Evolutionary conservation across 2,329 filamentous ascomycete species (phyloP), one percentile per base, ranked within the genome.

Genomic region (Ceratocystis cubensis): DNA sequence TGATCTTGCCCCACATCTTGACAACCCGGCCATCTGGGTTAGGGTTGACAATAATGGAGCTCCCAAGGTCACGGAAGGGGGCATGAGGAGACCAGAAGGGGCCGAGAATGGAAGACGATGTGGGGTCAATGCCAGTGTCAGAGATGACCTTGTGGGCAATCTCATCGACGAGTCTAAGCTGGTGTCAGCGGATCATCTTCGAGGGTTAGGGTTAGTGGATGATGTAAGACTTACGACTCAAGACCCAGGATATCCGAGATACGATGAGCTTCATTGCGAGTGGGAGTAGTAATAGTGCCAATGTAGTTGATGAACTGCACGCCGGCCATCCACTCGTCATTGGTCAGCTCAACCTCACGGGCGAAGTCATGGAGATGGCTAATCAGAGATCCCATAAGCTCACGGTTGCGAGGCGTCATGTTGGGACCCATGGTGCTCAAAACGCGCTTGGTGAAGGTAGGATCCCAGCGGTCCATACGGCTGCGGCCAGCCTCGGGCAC

Each of bases 61-160:
- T 81, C 70, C 87, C 87, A 70, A 84, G 80, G 46, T 84, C 79
- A 59, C 87, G 84, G 82, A 88, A 89, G 41, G 88, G 87, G 1
- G 88, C 85, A 71, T 89, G 81, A 71, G 87, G 87, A 10, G 84
- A 87, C 87, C 87, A 91, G 81, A 91, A 90, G 70, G 88, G 88
- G 1, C 88, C 88, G 68, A 91, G 84, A 72, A 91, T 91, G 68
- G 87, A 82, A 69, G 86, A 88, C 2, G 86, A 88, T n/a, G 88
- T 90, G 61, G 87, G 86, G 68, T 81, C 78, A 69, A 83, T 76
- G 72, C 80, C 79, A 66, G 81, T 80, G 67, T 88, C 83, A 70
- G 84, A 83, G 72, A 85, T 77, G 74, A 84, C 78, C 73, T 81
- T 83, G 78, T 86, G 82, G 69, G 83, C 82, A 70, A 87, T 87